These are phyloP conservation scores for Diplodia seriata DNA, from an alignment of 2,329 filamentous ascomycete genomes.

Conservation along the genomic window DNA sequence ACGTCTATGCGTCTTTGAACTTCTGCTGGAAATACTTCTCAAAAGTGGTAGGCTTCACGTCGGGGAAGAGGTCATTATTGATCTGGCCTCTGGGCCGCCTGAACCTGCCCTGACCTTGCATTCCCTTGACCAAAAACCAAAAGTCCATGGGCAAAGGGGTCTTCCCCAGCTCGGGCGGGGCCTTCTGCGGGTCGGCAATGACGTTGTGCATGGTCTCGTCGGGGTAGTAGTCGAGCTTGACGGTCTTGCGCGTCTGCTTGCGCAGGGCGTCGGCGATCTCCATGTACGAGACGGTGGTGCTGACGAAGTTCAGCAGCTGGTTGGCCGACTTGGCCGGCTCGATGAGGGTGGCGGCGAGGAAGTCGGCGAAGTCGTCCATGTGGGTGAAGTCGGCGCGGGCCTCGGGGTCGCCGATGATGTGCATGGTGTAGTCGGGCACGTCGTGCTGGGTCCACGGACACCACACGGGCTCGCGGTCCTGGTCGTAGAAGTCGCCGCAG, in stretches of 20 bases:
- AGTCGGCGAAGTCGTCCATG: slow-evolving; percentile 40
- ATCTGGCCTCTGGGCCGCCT: slow-evolving; percentile 36
- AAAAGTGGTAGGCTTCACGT: slow-evolving; percentile 24
- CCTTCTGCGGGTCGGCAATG: slow-evolving; percentile 6
- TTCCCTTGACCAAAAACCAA: slow-evolving; percentile 39
- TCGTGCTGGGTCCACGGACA: slow-evolving; percentile 40
- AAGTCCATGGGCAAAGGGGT: slow-evolving; percentile 39
- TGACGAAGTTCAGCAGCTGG: slow-evolving; percentile 37
- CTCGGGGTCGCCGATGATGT: slow-evolving; percentile 39
- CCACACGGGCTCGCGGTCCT: slow-evolving; percentile 39
- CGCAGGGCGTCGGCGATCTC: slow-evolving; percentile 38
- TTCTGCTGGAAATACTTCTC: slow-evolving; percentile 27
- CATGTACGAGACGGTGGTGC: slow-evolving; percentile 38
- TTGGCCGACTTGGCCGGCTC: slow-evolving; percentile 39
- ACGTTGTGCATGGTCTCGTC: slow-evolving; percentile 37
- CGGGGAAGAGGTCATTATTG: slow-evolving; percentile 36
- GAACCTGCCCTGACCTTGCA: slow-evolving; percentile 38
- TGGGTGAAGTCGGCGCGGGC: slow-evolving; percentile 40
- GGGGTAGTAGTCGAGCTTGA: slow-evolving; percentile 32
- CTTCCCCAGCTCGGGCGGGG: slow-evolving; percentile 34
- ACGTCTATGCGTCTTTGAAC: background rate
- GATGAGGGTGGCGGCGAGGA: slow-evolving; percentile 38
- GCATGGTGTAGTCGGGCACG: slow-evolving; percentile 37
- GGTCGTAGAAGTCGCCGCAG: slow-evolving; percentile 44
- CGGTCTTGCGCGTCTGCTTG: slow-evolving; percentile 36